Conservation (phyloP, 768 basidiomycete species). For the Suillus variegatus region DNA sequence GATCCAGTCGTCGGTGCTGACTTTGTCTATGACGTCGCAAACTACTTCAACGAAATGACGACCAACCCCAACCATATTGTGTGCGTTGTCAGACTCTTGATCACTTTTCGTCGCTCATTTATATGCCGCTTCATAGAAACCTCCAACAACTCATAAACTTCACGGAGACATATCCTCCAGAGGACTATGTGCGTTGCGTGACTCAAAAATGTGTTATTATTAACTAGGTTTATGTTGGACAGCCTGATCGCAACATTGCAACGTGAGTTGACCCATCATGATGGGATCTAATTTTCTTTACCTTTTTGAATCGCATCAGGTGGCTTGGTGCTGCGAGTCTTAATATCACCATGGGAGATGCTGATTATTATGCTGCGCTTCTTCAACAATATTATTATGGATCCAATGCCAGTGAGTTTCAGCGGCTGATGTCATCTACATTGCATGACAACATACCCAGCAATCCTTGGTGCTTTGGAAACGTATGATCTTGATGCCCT, state of each 20-base stretch:
- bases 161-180: neutral
- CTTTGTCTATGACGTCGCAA: neutral
- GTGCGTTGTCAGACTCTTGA: neutral
- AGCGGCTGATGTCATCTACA: neutral
- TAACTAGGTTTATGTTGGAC: neutral
- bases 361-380: neutral
- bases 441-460: conserved; percentile 17
- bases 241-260: conserved; percentile 3
- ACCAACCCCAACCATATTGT: neutral
- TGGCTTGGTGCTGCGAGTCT: neutral
- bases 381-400: conserved; percentile 4
- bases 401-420: neutral
- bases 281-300: neutral
- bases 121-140: neutral
- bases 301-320: neutral
- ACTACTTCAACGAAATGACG: conserved; percentile 6
- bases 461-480: conserved; percentile 55
- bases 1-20: conserved; percentile 2
- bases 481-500: conserved; percentile 51
- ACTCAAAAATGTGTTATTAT: neutral
- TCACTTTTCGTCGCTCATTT: neutral
- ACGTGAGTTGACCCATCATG: neutral
- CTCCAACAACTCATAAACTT: neutral
- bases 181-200: neutral
- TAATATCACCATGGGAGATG: conserved; percentile 1